Evolutionary conservation across 768 basidiomycete species (phyloP).

Genomic region (Boletales sp.): DNA sequence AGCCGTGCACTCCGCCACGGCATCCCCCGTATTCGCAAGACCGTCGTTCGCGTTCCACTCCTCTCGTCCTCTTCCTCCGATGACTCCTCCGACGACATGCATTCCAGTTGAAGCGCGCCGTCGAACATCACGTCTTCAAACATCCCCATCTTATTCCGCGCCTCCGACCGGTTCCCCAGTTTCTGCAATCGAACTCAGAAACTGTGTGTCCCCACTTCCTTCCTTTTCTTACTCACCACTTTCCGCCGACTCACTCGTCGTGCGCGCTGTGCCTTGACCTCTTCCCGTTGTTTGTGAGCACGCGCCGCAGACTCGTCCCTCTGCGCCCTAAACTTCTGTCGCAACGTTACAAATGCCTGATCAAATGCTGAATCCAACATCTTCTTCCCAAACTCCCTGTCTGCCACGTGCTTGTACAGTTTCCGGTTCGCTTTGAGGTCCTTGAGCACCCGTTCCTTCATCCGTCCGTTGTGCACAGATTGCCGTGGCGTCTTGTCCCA

Average conservation of each 20-base stretch:
- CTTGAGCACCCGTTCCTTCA: conserved; percentile 61
- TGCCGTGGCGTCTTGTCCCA: conserved; percentile 79
- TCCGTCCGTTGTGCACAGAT: conserved; percentile 67
- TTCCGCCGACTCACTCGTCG: conserved; percentile 61
- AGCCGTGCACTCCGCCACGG: conserved; percentile 69
- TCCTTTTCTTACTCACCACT: conserved; percentile 40
- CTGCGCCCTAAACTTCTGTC: conserved; percentile 65
- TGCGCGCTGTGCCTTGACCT: conserved; percentile 57
- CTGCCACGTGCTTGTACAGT: conserved; percentile 59
- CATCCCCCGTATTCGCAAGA: conserved; percentile 55
- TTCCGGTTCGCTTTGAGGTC: conserved; percentile 57
- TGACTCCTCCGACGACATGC: conserved; percentile 82
- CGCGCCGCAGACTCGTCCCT: conserved; percentile 44
- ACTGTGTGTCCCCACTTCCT: background rate
- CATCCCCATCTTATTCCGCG: conserved; percentile 47
- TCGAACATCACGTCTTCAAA: conserved; percentile 68
- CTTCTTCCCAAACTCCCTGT: conserved; percentile 64
- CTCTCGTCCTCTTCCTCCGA: conserved; percentile 42
- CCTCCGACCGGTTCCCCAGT: conserved; percentile 59
- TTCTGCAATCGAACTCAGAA: conserved; percentile 36
- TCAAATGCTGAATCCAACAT: conserved; percentile 62
- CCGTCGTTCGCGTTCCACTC: conserved; percentile 27
- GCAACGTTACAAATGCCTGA: conserved; percentile 63
- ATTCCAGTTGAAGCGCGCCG: conserved; percentile 66
- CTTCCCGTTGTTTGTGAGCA: conserved; percentile 50